A percentile compares a stretch with the other conserved stretches of the same genome.
These are phyloP conservation scores for Sungouiella thailandica DNA, from an alignment of 805 yeast species.

Conservation along the genomic window DNA sequence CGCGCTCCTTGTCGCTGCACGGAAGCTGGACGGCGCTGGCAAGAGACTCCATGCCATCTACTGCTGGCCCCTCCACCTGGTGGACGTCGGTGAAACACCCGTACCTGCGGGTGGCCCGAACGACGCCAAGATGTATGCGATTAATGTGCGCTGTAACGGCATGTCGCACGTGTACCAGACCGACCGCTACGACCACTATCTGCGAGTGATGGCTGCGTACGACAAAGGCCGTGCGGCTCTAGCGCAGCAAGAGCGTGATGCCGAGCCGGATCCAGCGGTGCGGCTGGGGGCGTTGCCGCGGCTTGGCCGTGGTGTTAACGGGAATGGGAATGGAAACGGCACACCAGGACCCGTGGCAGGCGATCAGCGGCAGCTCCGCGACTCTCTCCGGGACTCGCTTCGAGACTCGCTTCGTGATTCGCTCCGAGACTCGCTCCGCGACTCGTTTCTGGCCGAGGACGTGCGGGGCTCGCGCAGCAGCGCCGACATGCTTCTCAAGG, in stretches of 20 bases:
- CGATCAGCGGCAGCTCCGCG: slow-evolving; percentile 35
- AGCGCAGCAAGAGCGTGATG: slow-evolving; percentile 24
- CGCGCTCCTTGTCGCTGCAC: slow-evolving; percentile 66
- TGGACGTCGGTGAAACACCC: slow-evolving; percentile 40
- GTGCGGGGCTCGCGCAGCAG: slow-evolving; percentile 22
- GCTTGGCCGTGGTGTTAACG: slow-evolving; percentile 8
- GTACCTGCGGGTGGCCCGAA: slow-evolving; percentile 18
- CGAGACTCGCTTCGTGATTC: slow-evolving; percentile 37
- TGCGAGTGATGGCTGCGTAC: slow-evolving; percentile 49
- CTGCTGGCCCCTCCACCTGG: slow-evolving; percentile 72
- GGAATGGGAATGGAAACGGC: slow-evolving; percentile 6
- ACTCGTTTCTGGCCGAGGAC: slow-evolving; percentile 7
- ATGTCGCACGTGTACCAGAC: slow-evolving; percentile 56
- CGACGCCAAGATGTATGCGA: slow-evolving; percentile 31
- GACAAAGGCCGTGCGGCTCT: slow-evolving; percentile 58
- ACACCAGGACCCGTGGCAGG: slow-evolving; percentile 21
- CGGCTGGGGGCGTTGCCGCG: slow-evolving; percentile 1
- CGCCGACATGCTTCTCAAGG: slow-evolving; percentile 46
- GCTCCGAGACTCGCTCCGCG: not conserved
- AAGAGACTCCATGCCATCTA: slow-evolving; percentile 59
- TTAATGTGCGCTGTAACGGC: slow-evolving; percentile 45
- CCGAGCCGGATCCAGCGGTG: slow-evolving; percentile 13
- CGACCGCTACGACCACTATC: slow-evolving; percentile 53
- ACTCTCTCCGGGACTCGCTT: slow-evolving; percentile 48
- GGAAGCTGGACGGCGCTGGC: slow-evolving; percentile 36